Evolutionary conservation across 202 grass and related monocot species (phyloP).

Genomic region (Eragrostis tef): DNA sequence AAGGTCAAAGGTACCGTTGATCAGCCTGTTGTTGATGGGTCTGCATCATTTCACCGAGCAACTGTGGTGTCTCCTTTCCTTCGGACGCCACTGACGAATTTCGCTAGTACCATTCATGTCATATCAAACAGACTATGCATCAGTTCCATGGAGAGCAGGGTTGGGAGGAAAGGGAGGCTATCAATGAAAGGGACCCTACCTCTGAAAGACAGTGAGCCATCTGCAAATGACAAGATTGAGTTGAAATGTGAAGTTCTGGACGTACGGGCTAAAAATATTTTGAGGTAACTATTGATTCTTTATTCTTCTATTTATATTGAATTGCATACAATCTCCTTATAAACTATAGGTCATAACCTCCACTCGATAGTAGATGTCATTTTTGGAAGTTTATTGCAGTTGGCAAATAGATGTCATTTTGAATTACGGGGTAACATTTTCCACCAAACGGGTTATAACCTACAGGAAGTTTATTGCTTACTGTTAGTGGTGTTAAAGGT

Average conservation of each 20-base stretch:
- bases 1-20: constrained; percentile 97
- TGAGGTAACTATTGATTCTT: constrained; percentile 62
- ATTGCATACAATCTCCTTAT: constrained; percentile 31
- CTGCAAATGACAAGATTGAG: constrained; percentile 75
- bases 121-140: constrained; percentile 88
- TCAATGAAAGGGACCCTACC: constrained; percentile 94
- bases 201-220: constrained; percentile 81
- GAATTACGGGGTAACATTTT: neutral
- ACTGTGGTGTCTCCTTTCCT: constrained; percentile 87
- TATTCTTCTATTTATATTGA: constrained; percentile 30
- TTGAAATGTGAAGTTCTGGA: constrained; percentile 99
- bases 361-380: neutral
- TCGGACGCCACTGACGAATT: constrained; percentile 84
- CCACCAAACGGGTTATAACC: no score
- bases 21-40: constrained; percentile 93
- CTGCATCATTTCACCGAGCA: constrained; percentile 93
- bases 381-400: neutral
- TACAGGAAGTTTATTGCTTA: no score
- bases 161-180: constrained; percentile 91
- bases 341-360: constrained; percentile 27
- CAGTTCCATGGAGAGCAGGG: constrained; percentile 90
- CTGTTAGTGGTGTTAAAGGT: neutral
- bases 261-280: constrained; percentile 91
- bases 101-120: constrained; percentile 72
- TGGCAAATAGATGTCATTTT: neutral